These are phyloP conservation scores for Quercus berberidifolia DNA, from an alignment of 306 rosid species.

Conservation along the genomic window DNA sequence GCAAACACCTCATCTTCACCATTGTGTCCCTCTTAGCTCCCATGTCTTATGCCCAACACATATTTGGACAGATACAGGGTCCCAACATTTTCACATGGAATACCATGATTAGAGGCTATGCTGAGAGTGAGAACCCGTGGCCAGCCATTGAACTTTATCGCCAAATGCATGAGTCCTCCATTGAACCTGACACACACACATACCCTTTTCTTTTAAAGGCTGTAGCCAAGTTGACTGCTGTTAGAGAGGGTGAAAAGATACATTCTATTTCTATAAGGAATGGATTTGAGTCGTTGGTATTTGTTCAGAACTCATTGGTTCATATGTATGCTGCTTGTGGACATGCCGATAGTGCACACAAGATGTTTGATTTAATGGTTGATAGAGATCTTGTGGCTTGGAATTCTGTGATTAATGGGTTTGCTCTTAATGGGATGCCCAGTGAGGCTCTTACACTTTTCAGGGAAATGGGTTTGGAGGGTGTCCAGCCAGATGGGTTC, in stretches of 20 bases:
- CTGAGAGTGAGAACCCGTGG: slow-evolving; percentile 27
- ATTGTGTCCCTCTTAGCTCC: slow-evolving; percentile 47
- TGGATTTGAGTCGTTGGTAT: slow-evolving; percentile 48
- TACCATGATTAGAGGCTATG: slow-evolving; percentile 52
- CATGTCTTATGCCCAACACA: slow-evolving; percentile 43
- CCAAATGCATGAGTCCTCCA: slow-evolving; percentile 22
- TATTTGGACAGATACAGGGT: slow-evolving; percentile 21
- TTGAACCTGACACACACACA: slow-evolving; percentile 55
- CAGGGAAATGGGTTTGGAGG: slow-evolving; percentile 42
- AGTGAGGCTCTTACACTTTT: slow-evolving; percentile 53
- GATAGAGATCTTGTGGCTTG: slow-evolving; percentile 54
- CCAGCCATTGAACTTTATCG: slow-evolving; percentile 36
- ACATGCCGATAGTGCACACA: slow-evolving; percentile 36
- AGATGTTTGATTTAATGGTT: slow-evolving; percentile 47
- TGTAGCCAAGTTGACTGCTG: slow-evolving; percentile 35
- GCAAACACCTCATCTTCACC: slow-evolving; percentile 45
- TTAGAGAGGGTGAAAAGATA: slow-evolving; percentile 42
- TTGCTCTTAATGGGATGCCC: slow-evolving; percentile 55
- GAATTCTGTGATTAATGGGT: slow-evolving; percentile 57
- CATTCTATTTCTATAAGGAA: slow-evolving; percentile 40
- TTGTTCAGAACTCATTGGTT: slow-evolving; percentile 54
- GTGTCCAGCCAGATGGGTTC: slow-evolving; percentile 51
- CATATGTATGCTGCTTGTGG: slow-evolving; percentile 53
- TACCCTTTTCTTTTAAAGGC: slow-evolving; percentile 61
- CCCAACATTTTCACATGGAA: slow-evolving; percentile 55